These are phyloP conservation scores for Lantana camara DNA, from an alignment of 257 asterid species.

Conservation along the genomic window DNA sequence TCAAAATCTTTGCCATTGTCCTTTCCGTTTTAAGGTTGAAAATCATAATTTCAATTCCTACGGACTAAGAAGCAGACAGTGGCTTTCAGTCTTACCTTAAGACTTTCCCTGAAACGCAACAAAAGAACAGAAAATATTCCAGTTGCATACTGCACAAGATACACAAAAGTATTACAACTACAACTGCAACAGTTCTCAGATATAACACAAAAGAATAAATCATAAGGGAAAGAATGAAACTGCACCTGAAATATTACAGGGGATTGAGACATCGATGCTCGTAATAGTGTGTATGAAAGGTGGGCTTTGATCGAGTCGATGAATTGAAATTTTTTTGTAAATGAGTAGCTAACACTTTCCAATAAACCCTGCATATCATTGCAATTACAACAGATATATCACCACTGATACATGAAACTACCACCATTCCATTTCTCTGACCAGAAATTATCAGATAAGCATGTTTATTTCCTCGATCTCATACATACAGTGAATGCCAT, in stretches of 20 bases:
- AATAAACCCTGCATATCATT: constrained; percentile 67
- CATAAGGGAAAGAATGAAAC: constrained; percentile 21
- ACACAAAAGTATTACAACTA: constrained; percentile 29
- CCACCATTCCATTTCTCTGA: constrained; percentile 10
- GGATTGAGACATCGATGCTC: constrained; percentile 84
- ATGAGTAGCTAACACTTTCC: constrained; percentile 79
- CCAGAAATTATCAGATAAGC: constrained; percentile 22
- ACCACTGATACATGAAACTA: constrained; percentile 18
- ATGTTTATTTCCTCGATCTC: constrained; percentile 19
- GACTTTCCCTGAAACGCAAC: constrained; percentile 90
- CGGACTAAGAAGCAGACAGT: constrained; percentile 11
- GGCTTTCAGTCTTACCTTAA: constrained; percentile 61
- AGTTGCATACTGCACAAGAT: constrained; percentile 72
- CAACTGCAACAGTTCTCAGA: constrained; percentile 24
- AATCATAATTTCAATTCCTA: constrained; percentile 18
- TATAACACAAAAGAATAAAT: constrained; percentile 25
- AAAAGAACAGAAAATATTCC: constrained; percentile 86
- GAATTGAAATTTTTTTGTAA: constrained; percentile 78
- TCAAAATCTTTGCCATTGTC: constrained; percentile 9
- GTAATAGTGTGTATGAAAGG: constrained; percentile 86
- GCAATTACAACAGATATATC: constrained; percentile 17
- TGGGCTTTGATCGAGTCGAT: constrained; percentile 91
- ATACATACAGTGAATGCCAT: constrained; percentile 12
- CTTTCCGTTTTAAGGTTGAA: constrained; percentile 17
- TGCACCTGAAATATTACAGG: constrained; percentile 82